phyloP scores from a whole-genome alignment of 345 rosid species.

The Boechera divaricarpa region DNA sequence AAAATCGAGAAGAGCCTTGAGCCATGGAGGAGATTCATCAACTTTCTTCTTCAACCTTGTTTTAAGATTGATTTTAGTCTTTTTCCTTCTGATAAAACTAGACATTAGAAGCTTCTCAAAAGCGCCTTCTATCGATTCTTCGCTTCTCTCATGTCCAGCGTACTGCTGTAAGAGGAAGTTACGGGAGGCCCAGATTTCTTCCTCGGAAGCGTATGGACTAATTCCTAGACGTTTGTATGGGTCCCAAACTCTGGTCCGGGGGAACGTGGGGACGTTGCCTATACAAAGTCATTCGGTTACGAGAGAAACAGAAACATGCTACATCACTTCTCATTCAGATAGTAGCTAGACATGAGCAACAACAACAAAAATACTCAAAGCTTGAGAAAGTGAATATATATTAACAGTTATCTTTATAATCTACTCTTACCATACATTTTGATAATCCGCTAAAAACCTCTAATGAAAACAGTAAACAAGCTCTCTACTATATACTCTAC shows the following conservation, averaged over 20 bases:
- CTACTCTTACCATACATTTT: no score
- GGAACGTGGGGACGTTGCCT: constrained; percentile 75
- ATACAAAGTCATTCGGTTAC: constrained; percentile 1
- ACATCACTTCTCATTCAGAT: neutral
- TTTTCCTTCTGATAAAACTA: constrained; percentile 81
- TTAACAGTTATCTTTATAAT: neutral
- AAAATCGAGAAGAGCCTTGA: constrained; percentile 71
- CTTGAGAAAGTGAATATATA: neutral
- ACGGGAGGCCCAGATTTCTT: constrained; percentile 96
- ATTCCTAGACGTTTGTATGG: constrained; percentile 88
- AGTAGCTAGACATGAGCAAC: constrained; percentile 7
- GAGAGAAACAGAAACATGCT: neutral
- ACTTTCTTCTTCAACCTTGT: constrained; percentile 88
- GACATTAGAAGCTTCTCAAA: constrained; percentile 89
- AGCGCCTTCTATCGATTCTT: constrained; percentile 93
- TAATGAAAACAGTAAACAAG: neutral
- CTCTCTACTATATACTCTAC: neutral
- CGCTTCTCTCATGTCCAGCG: constrained; percentile 90
- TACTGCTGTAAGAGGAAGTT: constrained; percentile 90
- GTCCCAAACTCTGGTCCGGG: constrained; percentile 80
- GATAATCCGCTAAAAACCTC: no score
- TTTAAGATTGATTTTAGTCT: constrained; percentile 83
- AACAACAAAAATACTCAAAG: neutral
- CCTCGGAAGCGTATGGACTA: constrained; percentile 83
- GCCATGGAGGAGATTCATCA: constrained; percentile 96